Evolutionary conservation across 331 rosid genomes (phyloP), one percentile per base, ranked within the genome.

Genomic region (Acacia concinna): DNA sequence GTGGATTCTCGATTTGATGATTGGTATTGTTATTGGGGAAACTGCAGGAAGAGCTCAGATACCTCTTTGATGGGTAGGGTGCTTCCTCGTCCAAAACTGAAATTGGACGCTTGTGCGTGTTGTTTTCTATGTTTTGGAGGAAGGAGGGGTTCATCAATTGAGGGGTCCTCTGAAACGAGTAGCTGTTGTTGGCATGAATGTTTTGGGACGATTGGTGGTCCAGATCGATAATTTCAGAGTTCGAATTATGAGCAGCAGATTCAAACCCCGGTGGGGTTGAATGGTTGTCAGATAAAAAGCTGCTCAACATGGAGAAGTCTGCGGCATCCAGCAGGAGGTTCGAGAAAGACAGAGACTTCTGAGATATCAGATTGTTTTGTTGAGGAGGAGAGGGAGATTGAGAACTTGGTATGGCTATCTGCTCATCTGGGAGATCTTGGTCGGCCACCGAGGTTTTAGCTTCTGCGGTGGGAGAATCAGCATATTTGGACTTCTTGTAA

Each of bases 341-440:
- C 28, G 92, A 86, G 54, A 90, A 90, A 15, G 94, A 90, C 43
- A 85, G 73, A 6, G 94, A 90, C 81, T 88, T 86, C 68, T 88
- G 94, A 67, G 94, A 75, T 10, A 81, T 81, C 14, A 85, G 67
- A 56, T 86, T 66, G 82, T 65, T 76, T 20, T 5, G 57, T 6
- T 68, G 74, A 35, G 69, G 71, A 35, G 23, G 57, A 28, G 78
- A 57, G 12, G 47, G 40, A 2, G 56, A 73, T 15, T 62, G 38
- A 5, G 68, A 62, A 13, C 38, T 6, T 7, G 68, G 23, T 18
- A 64, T 18, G 21, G 17, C 3, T 28, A 59, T 66, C 1, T 84
- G 49, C 40, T 90, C 87, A 17, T 81, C 86, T 28, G 79, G 74
- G 1, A 62, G 74, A 46, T 85, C 83, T 5, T 70, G 70, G 27